Conservation (phyloP, 2,329 filamentous ascomycete genomes). For the Colletotrichum camelliae region DNA sequence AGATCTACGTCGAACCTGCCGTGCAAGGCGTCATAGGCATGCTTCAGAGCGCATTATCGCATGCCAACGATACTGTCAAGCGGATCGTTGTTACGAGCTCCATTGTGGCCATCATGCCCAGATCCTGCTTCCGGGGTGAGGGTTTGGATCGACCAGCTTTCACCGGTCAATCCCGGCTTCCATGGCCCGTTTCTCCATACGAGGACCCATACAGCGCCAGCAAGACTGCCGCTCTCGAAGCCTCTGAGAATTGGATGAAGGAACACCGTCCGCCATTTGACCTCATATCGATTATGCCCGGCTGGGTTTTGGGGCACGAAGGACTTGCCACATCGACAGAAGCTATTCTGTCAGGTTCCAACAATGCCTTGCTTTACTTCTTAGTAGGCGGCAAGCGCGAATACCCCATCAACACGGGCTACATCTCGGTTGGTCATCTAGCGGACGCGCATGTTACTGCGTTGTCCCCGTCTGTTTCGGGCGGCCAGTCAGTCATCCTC, state of each 20-base stretch:
- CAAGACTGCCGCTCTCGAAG: conserved; percentile 36
- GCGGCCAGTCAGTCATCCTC: conserved; percentile 24
- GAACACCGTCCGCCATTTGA: conserved; percentile 37
- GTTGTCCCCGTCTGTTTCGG: conserved; percentile 33
- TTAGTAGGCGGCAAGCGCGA: conserved; percentile 32
- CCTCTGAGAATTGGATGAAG: conserved; percentile 36
- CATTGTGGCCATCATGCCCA: conserved; percentile 24
- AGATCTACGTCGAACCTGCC: not conserved
- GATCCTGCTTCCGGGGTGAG: not conserved
- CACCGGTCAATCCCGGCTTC: not conserved
- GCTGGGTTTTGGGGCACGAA: conserved; percentile 39
- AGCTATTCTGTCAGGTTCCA: conserved; percentile 33
- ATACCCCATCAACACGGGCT: conserved; percentile 27
- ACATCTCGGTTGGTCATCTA: conserved; percentile 41
- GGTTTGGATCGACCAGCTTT: not conserved
- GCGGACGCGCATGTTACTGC: conserved; percentile 35
- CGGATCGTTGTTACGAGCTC: conserved; percentile 49
- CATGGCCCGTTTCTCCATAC: conserved; percentile 29
- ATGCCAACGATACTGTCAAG: conserved; percentile 29
- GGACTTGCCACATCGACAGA: conserved; percentile 32
- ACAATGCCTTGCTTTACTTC: conserved; percentile 33
- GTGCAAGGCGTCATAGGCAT: not conserved
- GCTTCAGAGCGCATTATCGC: not conserved
- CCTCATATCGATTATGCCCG: conserved; percentile 39
- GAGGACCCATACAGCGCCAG: conserved; percentile 37